Evolutionary conservation across 768 basidiomycete species (phyloP).

Genomic region (Suillus placidus): DNA sequence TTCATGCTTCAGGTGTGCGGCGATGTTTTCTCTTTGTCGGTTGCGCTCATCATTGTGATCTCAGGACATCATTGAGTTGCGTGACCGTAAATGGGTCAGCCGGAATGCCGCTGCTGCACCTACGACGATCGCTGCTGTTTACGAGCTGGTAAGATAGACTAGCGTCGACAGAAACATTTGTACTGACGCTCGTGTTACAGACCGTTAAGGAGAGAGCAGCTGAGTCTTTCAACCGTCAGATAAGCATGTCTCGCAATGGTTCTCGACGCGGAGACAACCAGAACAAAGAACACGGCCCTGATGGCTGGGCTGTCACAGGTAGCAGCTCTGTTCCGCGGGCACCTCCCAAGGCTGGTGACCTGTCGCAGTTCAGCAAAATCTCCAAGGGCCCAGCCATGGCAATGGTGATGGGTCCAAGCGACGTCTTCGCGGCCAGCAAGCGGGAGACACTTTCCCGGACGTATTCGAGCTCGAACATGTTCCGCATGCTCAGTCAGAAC

Average conservation of each 20-base stretch:
- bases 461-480: constrained; percentile 85
- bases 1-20: constrained; percentile 90
- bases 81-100: constrained; percentile 78
- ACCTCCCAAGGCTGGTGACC: constrained; percentile 80
- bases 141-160: constrained; percentile 48
- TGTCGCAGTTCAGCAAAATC: constrained; percentile 89
- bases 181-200: constrained; percentile 38
- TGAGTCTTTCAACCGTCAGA: constrained; percentile 57
- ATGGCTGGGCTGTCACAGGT: constrained; percentile 87
- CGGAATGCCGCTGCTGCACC: constrained; percentile 78
- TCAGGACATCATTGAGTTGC: constrained; percentile 90
- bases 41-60: constrained; percentile 4
- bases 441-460: constrained; percentile 78
- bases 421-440: constrained; percentile 77
- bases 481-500: constrained; percentile 77
- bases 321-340: constrained; percentile 56
- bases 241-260: constrained; percentile 87
- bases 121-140: constrained; percentile 85
- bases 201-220: constrained; percentile 82
- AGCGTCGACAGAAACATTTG: neutral
- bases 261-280: constrained; percentile 85
- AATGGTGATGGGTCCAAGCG: constrained; percentile 77
- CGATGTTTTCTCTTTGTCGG: constrained; percentile 4
- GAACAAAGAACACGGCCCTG: constrained; percentile 64
- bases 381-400: constrained; percentile 60